Percentiles rank a stretch among this genome's conserved stretches.
Conservation (phyloP, 179 eudicot genomes). For the Gypsophila paniculata region DNA sequence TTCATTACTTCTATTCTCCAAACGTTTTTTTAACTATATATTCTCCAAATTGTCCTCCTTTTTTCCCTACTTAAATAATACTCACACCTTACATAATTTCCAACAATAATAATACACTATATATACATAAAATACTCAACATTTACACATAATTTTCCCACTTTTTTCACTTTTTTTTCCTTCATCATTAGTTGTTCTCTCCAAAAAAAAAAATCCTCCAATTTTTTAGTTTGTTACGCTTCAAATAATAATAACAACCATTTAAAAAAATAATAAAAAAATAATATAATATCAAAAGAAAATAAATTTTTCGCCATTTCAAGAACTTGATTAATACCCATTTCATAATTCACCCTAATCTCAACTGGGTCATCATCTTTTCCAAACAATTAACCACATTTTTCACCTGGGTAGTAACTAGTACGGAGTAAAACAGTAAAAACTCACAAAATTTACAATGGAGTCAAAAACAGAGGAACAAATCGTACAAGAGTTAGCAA, state of each 20-base stretch:
- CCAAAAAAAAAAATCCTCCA: too few species aligned
- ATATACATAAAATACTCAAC: too few species aligned
- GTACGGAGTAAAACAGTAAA: too few species aligned
- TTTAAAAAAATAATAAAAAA: not conserved
- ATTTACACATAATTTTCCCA: too few species aligned
- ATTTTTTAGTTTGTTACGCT: too few species aligned
- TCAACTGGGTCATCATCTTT: conserved; percentile 12
- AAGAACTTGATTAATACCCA: conserved; percentile 7
- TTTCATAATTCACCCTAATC: not conserved
- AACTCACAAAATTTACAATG: too few species aligned
- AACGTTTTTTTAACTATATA: not conserved
- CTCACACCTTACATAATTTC: not conserved
- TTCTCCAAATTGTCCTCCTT: not conserved
- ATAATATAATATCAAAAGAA: not conserved
- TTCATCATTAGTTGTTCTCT: too few species aligned
- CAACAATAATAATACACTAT: too few species aligned
- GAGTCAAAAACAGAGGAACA: conserved; percentile 36
- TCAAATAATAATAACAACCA: too few species aligned
- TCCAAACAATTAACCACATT: not conserved
- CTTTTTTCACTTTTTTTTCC: too few species aligned
- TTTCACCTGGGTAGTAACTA: not conserved
- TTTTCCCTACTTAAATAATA: not conserved
- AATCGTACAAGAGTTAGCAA: too few species aligned
- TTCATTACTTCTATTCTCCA: not conserved
- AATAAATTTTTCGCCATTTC: not conserved